Conservation (phyloP, 75 land plant genomes). For the Larix kaempferi region DNA sequence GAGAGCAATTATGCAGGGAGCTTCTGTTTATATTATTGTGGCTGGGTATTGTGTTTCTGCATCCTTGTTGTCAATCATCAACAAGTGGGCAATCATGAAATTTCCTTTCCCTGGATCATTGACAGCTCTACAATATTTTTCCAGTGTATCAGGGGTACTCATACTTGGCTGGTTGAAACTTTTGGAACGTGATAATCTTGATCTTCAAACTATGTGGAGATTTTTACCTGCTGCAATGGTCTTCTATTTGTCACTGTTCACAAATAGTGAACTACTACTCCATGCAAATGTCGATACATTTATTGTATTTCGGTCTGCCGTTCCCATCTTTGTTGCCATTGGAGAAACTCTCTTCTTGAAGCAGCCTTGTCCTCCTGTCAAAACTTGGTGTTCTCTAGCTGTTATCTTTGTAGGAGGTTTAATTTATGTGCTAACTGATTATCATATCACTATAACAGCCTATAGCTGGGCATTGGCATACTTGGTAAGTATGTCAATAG, state of each 20-base stretch:
- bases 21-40: constrained; percentile 33
- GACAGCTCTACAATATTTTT: constrained; percentile 38
- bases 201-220: constrained; percentile 19
- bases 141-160: constrained; percentile 27
- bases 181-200: constrained; percentile 35
- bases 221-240: constrained; percentile 45
- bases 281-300: constrained; percentile 56
- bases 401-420: constrained; percentile 36
- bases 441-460: constrained; percentile 26
- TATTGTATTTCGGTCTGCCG: constrained; percentile 44
- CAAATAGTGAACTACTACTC: constrained; percentile 51
- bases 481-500: constrained; percentile 46
- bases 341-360: constrained; percentile 39
- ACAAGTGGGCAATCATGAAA: constrained; percentile 49
- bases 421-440: constrained; percentile 39
- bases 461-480: constrained; percentile 48
- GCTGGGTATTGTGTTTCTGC: constrained; percentile 44
- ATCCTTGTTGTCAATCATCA: constrained; percentile 38
- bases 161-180: constrained; percentile 26
- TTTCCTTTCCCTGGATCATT: constrained; percentile 46
- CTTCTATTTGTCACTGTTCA: constrained; percentile 47
- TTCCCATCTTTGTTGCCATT: constrained; percentile 42
- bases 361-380: constrained; percentile 40
- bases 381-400: constrained; percentile 37
- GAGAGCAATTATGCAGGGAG: constrained; percentile 14